These are phyloP conservation scores for Erucastrum elatum DNA, from an alignment of 345 rosid genomes.

Conservation along the genomic window DNA sequence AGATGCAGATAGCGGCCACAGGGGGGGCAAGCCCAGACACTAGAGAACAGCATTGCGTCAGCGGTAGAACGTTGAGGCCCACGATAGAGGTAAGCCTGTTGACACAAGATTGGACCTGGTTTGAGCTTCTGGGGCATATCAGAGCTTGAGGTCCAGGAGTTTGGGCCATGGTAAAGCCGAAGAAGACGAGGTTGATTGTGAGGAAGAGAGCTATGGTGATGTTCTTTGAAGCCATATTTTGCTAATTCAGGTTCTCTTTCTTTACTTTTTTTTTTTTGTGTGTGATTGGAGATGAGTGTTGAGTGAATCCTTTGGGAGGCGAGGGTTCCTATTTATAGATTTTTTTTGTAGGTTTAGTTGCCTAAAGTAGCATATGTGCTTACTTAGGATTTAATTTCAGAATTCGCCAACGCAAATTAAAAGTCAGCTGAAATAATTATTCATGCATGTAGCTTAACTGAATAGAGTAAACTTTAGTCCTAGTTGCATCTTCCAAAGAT, in stretches of 20 bases:
- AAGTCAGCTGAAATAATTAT: slow-evolving; percentile 2
- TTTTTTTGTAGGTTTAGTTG: background rate
- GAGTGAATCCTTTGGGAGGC: background rate
- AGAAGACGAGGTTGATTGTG: slow-evolving; percentile 25
- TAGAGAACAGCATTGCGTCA: background rate
- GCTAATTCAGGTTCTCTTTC: background rate
- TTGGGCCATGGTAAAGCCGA: background rate
- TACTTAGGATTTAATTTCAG: background rate
- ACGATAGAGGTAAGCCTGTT: background rate
- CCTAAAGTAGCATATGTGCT: background rate
- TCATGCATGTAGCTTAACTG: background rate
- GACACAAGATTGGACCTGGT: background rate
- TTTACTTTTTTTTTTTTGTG: background rate
- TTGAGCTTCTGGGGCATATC: background rate
- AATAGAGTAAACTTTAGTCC: background rate
- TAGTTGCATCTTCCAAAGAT: background rate
- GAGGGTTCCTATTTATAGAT: background rate
- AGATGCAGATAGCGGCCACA: background rate
- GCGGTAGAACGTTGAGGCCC: background rate
- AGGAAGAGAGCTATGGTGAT: slow-evolving; percentile 18
- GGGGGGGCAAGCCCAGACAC: background rate
- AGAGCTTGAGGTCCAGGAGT: background rate
- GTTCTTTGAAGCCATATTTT: slow-evolving; percentile 1
- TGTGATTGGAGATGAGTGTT: background rate
- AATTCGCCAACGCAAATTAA: background rate